These are phyloP conservation scores for Aspergillus conjunctus DNA, from an alignment of 495 filamentous ascomycete species.

Conservation along the genomic window DNA sequence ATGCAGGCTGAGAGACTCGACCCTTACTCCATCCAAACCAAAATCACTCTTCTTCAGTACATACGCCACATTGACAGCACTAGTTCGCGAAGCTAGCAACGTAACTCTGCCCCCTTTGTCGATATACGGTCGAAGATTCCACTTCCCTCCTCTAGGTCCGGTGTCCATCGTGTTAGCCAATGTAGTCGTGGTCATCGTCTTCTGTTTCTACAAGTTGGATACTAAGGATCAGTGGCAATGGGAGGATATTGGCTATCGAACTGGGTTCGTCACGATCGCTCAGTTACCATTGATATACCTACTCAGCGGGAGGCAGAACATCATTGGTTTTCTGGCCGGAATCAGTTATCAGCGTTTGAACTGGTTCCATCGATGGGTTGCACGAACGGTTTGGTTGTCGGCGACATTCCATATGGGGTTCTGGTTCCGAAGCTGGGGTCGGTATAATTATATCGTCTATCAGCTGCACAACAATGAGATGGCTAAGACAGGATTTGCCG, in stretches of 20 bases:
- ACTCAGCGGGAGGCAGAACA: conserved; percentile 75
- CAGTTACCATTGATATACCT: conserved; percentile 83
- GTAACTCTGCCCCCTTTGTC: conserved; percentile 59
- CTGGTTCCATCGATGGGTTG: conserved; percentile 83
- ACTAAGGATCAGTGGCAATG: conserved; percentile 48
- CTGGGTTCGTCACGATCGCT: conserved; percentile 74
- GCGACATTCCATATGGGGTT: conserved; percentile 74
- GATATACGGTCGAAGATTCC: conserved; percentile 48
- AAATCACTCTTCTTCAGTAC: conserved; percentile 53
- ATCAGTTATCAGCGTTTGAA: conserved; percentile 75
- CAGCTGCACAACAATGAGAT: conserved; percentile 66
- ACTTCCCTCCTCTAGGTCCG: conserved; percentile 46
- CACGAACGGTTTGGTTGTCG: conserved; percentile 73
- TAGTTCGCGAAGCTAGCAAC: conserved; percentile 66
- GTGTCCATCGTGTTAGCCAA: conserved; percentile 42
- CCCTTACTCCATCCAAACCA: conserved; percentile 63
- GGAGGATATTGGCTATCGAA: conserved; percentile 75
- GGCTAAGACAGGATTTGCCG: conserved; percentile 67
- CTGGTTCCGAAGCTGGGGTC: conserved; percentile 69
- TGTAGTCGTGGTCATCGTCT: conserved; percentile 40
- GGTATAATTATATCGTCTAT: conserved; percentile 60
- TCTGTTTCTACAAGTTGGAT: conserved; percentile 48
- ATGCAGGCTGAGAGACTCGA: conserved; percentile 32
- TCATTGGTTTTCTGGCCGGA: conserved; percentile 68
- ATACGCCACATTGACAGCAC: conserved; percentile 70